These are phyloP conservation scores for Themeda triandra DNA, from an alignment of 176 grass and related monocot genomes.

Conservation along the genomic window DNA sequence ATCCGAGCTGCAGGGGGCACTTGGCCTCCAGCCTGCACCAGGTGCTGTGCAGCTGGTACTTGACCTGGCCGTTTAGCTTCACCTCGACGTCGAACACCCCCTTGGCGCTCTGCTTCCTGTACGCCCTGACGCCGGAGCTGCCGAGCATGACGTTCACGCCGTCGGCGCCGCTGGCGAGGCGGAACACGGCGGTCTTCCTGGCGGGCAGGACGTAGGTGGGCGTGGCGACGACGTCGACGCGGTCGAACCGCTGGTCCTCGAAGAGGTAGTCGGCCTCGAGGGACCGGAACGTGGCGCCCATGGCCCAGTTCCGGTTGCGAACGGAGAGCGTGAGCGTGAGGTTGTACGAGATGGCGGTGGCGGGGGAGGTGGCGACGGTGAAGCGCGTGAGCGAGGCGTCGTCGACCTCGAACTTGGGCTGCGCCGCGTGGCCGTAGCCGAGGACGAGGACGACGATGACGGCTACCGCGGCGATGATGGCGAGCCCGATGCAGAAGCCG, in stretches of 20 bases:
- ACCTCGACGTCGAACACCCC: constrained; percentile 42
- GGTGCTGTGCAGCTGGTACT: not conserved
- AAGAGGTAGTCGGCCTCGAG: constrained; percentile 43
- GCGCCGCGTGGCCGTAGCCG: constrained; percentile 16
- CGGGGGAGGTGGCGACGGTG: not conserved
- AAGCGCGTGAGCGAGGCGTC: constrained; percentile 43
- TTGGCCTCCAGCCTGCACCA: constrained; percentile 25
- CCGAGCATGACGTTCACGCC: not conserved
- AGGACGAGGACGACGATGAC: constrained; percentile 10
- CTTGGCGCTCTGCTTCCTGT: not conserved
- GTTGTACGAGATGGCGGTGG: constrained; percentile 39
- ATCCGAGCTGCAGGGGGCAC: constrained; percentile 37
- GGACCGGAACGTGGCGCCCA: constrained; percentile 25
- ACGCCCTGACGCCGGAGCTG: constrained; percentile 13
- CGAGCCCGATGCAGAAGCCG: constrained; percentile 30
- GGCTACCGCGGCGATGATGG: not conserved
- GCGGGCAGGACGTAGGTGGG: constrained; percentile 7
- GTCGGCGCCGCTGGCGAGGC: constrained; percentile 9
- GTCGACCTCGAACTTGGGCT: constrained; percentile 6
- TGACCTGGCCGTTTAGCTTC: constrained; percentile 21
- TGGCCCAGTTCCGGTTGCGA: constrained; percentile 42
- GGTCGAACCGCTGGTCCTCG: constrained; percentile 35
- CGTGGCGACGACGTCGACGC: not conserved
- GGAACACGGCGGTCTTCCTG: constrained; percentile 27
- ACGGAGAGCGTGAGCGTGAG: constrained; percentile 34